Evolutionary conservation across 1,284 basidiomycete genomes (phyloP).

Genomic region (Irpex sp.): DNA sequence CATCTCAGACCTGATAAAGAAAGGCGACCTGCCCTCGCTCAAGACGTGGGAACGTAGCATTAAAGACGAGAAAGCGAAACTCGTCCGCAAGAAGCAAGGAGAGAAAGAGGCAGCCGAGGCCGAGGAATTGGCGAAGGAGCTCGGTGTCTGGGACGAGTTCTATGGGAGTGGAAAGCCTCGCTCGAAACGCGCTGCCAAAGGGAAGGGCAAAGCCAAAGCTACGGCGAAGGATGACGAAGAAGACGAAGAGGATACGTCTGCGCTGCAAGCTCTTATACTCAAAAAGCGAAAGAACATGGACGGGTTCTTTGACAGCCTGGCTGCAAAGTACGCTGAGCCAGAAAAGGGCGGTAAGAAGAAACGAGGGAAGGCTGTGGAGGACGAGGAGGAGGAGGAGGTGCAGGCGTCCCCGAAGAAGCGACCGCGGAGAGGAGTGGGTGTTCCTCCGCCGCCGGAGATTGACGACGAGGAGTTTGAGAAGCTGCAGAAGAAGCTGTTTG

Average conservation of each 20-base stretch:
- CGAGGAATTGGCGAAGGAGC: constrained; percentile 79
- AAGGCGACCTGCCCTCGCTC: constrained; percentile 55
- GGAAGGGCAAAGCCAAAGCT: constrained; percentile 48
- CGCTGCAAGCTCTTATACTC: constrained; percentile 80
- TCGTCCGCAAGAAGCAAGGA: constrained; percentile 70
- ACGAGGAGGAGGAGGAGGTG: constrained; percentile 37
- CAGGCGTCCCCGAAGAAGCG: constrained; percentile 50
- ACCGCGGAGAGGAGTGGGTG: constrained; percentile 29
- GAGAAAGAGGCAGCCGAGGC: constrained; percentile 83
- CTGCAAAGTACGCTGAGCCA: constrained; percentile 74
- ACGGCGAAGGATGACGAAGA: constrained; percentile 34
- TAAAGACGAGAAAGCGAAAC: constrained; percentile 75
- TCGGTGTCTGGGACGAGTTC: constrained; percentile 95
- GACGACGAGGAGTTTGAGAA: constrained; percentile 68
- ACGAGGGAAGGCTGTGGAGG: constrained; percentile 36
- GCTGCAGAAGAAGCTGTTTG: constrained; percentile 58
- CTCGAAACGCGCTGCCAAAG: constrained; percentile 50
- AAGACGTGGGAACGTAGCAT: constrained; percentile 68
- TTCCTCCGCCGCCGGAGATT: constrained; percentile 46
- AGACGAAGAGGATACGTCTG: constrained; percentile 62
- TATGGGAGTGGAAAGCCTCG: constrained; percentile 80
- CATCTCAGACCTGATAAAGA: constrained; percentile 66
- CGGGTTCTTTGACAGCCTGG: constrained; percentile 73
- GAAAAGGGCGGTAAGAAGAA: constrained; percentile 48
- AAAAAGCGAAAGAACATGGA: constrained; percentile 72